Evolutionary conservation across 495 filamentous ascomycete species (phyloP), one percentile per base, ranked within the genome.

Genomic region (Ramalina peruviana): DNA sequence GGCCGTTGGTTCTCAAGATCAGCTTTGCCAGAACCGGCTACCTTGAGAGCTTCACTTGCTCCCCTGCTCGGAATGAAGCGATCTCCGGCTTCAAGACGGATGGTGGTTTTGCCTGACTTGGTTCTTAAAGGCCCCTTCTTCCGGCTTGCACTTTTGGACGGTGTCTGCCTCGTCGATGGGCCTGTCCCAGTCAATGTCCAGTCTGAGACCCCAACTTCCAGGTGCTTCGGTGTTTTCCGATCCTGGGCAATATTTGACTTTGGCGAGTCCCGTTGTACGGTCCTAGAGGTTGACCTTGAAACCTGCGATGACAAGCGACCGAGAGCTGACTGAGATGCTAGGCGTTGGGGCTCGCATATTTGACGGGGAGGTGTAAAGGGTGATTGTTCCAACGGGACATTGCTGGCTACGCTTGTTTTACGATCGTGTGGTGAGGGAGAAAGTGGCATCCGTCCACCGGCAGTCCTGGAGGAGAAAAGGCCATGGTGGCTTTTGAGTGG

Each of bases 31-130:
- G 85, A 81, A 42, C 88, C 87, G 45, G 75, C 79, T 38, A 83
- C 86, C 52, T 81, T 75, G 55, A 95, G 82, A 40, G 85, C 92
- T 40, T 94, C 92, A 69, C 88, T 90, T 43, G 88, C 86, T 16
- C 73, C 72, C 6, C 92, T 80, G 66, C 93, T 96, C 43, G 92
- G 92, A 56, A 98, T 97, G 73, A 96, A 98, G 40, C 92, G 83
- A 61, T 98, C 92, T n/a, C 79, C 88, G 25, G 80, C 80, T 50
- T 78, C 81, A 61, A 93, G 86, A 42, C 79, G 80, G 41, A 92
- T 66, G 1, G 88, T 87, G 2, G 87, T 90, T 76, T 89, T 93
- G 64, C 66, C 67, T 6, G 83, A 66, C 56, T 86, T 80, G 51
- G 80, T 63, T 21, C 84, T 77, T 42, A 78, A 68, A 7, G 78